These are phyloP conservation scores for Trypanosoma conorhini DNA, from an alignment of 208 protist genomes.

Conservation along the genomic window DNA sequence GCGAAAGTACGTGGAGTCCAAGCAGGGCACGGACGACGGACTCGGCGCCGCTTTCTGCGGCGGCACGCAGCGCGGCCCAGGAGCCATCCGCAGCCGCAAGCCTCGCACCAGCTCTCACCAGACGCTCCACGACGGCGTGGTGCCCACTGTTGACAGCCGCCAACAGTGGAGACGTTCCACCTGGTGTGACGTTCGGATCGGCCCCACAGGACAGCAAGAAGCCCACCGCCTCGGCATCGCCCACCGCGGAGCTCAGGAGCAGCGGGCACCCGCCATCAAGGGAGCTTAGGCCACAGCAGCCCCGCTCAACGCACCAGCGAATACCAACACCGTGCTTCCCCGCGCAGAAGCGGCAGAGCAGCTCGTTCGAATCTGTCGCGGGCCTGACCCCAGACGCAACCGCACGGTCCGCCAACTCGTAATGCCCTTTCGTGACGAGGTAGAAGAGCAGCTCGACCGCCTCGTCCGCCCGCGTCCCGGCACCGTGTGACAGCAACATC, in stretches of 20 bases:
- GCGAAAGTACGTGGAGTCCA: constrained; percentile 26
- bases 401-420: constrained; percentile 40
- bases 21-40: constrained; percentile 51
- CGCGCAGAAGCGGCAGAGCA: constrained; percentile 52
- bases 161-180: constrained; percentile 27
- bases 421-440: constrained; percentile 36
- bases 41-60: constrained; percentile 40
- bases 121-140: constrained; percentile 37
- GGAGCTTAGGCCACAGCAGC: constrained; percentile 38
- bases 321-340: constrained; percentile 32
- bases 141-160: constrained; percentile 45
- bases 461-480: constrained; percentile 29
- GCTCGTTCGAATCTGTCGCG: constrained; percentile 40
- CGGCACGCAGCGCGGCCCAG: constrained; percentile 53
- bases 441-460: constrained; percentile 49
- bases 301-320: constrained; percentile 64
- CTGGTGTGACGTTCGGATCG: constrained; percentile 38
- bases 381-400: constrained; percentile 24
- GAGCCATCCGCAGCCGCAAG: constrained; percentile 31
- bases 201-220: constrained; percentile 43
- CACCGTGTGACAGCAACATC: constrained; percentile 51
- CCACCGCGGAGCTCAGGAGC: constrained; percentile 41
- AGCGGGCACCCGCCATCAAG: constrained; percentile 33
- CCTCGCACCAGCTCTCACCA: constrained; percentile 43
- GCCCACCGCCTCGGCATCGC: constrained; percentile 41